Evolutionary conservation across 305 asterid species (phyloP), one percentile per base, ranked within the genome.

Genomic region (Striga hermonthica): DNA sequence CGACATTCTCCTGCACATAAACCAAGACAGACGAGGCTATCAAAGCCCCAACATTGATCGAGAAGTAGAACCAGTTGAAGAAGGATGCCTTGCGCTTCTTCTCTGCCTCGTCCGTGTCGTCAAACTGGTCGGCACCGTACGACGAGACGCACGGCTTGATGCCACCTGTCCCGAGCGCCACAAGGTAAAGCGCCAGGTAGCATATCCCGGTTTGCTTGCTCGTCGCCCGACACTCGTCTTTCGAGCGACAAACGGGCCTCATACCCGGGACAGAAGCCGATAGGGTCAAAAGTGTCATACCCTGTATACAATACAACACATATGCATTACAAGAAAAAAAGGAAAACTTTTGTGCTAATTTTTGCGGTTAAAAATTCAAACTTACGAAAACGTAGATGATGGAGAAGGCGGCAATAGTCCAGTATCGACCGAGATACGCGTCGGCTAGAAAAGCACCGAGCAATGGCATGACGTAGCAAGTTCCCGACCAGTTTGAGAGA

Each of bases 391-490:
- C 56, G 7, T 50, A 50, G 56, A 50, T 50, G 31, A 50, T 50
- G 6, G 56, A 50, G 31, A 50, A 50, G 56, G 31, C 13, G 28
- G 56, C 56, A 5, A 50, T 50, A 50, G 56, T 50, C 56, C 56
- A 50, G 31, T 50, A 50, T 7, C 56, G 56, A 4, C 56, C 56
- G 28, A 50, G 56, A 50, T 50, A 50, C 0, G 56, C 56, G 56
- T 50, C 56, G 31, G 34, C 56, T 6, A 50, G 56, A 50, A 50
- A 50, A 50, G 56, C 56, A 6, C 56, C 56, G 56, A 50, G 9
- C 56, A 50, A 50, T 1, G 56, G 56, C 56, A 8, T 50, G 56
- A 50, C 56, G 8, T 50, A 50, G 56, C 56, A 50, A 12, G 56
- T 50, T 50, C 56, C 56, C 4, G 56, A 50, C 56, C 35, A 50